Percentiles rank a stretch among this genome's conserved stretches.
These are phyloP conservation scores for Eragrostis tef DNA, from an alignment of 202 grass and related monocot genomes.

Conservation along the genomic window DNA sequence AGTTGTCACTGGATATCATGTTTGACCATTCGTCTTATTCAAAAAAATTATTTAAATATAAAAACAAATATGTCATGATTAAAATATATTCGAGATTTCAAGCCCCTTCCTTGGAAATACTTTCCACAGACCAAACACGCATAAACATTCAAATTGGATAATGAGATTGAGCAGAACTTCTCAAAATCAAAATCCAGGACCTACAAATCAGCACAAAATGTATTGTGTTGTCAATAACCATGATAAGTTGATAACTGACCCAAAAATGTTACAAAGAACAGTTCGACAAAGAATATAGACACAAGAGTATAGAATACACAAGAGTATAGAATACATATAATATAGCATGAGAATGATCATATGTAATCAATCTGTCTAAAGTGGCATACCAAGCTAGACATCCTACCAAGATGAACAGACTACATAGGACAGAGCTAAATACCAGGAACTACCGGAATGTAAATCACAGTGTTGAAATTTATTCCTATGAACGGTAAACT, in stretches of 20 bases:
- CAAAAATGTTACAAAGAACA: background rate
- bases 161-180: constrained; percentile 94
- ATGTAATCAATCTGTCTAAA: background rate
- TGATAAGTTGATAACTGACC: background rate
- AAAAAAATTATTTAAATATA: too few relatives aligned
- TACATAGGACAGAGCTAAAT: background rate
- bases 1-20: too few relatives aligned
- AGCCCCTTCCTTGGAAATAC: constrained; percentile 98
- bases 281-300: background rate
- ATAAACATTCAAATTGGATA: constrained; percentile 97
- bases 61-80: too few relatives aligned
- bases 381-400: background rate
- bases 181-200: constrained; percentile 99
- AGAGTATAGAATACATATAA: too few relatives aligned
- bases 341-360: background rate
- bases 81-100: too few relatives aligned
- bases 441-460: background rate
- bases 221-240: constrained; percentile 16
- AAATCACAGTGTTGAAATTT: background rate
- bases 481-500: background rate
- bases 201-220: constrained; percentile 49
- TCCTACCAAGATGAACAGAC: background rate
- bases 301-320: background rate
- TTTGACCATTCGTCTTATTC: too few relatives aligned
- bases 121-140: constrained; percentile 96